These are phyloP conservation scores for Tetradesmus obliquus DNA, from an alignment of 139 green algal species.

Conservation along the genomic window DNA sequence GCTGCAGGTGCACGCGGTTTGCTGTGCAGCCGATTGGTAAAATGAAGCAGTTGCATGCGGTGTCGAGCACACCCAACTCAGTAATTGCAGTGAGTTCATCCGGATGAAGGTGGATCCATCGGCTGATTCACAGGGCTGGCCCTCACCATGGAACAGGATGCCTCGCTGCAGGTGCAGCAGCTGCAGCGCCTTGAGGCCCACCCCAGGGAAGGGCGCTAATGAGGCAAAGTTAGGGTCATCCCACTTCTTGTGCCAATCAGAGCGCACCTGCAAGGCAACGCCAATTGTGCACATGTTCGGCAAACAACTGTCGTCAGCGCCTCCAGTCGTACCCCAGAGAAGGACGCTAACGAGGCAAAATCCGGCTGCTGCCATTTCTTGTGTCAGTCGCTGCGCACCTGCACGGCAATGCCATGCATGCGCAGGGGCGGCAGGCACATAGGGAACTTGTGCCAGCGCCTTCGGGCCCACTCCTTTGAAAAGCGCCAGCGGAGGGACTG, in stretches of 20 bases:
- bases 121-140: too few relatives aligned
- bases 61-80: too few relatives aligned
- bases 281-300: not conserved
- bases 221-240: conserved; percentile 6
- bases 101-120: too few relatives aligned
- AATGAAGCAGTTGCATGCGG: too few relatives aligned
- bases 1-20: conserved; percentile 26
- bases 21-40: too few relatives aligned
- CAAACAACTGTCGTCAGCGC: not conserved
- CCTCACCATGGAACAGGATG: conserved; percentile 22
- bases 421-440: not conserved
- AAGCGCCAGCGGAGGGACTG: too few relatives aligned
- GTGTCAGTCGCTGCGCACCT: not conserved
- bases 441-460: not conserved
- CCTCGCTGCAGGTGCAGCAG: conserved; percentile 23
- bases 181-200: conserved; percentile 1
- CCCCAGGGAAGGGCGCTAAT: not conserved
- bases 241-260: conserved; percentile 30
- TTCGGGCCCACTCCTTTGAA: not conserved
- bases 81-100: too few relatives aligned
- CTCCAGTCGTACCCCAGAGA: conserved; percentile 3
- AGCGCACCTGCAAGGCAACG: not conserved
- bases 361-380: not conserved
- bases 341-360: not conserved
- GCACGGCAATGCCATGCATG: not conserved